Conservation (phyloP, 2,329 filamentous ascomycete species). For the Cladobotryum protrusum region DNA sequence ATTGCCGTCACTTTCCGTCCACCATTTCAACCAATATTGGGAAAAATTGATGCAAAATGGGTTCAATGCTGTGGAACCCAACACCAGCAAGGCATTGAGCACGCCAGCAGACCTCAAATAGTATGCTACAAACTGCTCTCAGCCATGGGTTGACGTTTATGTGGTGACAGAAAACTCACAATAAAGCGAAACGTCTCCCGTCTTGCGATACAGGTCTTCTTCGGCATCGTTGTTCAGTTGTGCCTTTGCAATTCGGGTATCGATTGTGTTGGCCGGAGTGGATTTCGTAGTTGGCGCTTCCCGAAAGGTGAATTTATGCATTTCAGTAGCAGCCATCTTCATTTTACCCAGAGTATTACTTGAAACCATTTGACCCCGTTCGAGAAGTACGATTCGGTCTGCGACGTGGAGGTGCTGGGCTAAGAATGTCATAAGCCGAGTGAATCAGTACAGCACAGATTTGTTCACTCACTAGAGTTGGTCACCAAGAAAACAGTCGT, state of each 20-base stretch:
- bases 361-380: slow-evolving; percentile 16
- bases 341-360: neutral
- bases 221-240: slow-evolving; percentile 13
- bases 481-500: slow-evolving; percentile 29
- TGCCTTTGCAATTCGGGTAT: slow-evolving; percentile 1
- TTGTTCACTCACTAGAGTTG: slow-evolving; percentile 16
- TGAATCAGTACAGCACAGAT: too few relatives aligned
- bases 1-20: slow-evolving; percentile 25
- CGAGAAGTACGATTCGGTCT: slow-evolving; percentile 37
- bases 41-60: slow-evolving; percentile 32
- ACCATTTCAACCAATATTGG: slow-evolving; percentile 34
- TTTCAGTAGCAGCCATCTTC: neutral
- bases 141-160: too few relatives aligned
- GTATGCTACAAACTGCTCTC: slow-evolving; percentile 18
- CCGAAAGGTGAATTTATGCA: slow-evolving; percentile 5
- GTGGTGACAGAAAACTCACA: slow-evolving; percentile 16
- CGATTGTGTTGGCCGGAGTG: too few relatives aligned
- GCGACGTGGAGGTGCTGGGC: slow-evolving; percentile 32
- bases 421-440: neutral
- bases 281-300: neutral
- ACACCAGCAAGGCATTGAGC: slow-evolving; percentile 21
- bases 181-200: slow-evolving; percentile 32
- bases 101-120: slow-evolving; percentile 25
- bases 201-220: slow-evolving; percentile 12
- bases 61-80: slow-evolving; percentile 19